Evolutionary conservation across 495 filamentous ascomycete genomes (phyloP).

Genomic region (Penicillium lagena): DNA sequence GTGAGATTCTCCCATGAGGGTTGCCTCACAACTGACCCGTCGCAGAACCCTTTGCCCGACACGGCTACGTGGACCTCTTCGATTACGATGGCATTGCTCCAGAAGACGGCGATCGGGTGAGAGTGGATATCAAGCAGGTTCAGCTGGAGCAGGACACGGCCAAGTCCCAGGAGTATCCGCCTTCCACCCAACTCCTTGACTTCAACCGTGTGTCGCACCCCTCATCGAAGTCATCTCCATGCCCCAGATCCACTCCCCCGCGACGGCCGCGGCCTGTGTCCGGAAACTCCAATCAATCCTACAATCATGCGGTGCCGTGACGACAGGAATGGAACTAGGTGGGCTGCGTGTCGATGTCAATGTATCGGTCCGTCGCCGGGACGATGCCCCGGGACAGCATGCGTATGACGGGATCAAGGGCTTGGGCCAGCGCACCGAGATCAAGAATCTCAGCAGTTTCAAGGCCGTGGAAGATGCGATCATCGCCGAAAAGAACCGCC

Average conservation of each 20-base stretch:
- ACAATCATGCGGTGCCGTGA: slow-evolving; percentile 73
- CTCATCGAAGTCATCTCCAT: slow-evolving; percentile 93
- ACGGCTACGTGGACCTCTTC: slow-evolving; percentile 65
- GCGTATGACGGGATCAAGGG: slow-evolving; percentile 49
- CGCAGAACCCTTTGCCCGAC: slow-evolving; percentile 69
- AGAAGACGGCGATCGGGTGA: slow-evolving; percentile 58
- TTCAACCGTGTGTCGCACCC: slow-evolving; percentile 87
- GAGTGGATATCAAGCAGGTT: slow-evolving; percentile 80
- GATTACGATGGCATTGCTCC: slow-evolving; percentile 73
- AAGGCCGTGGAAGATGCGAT: slow-evolving; percentile 93
- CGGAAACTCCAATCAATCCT: slow-evolving; percentile 82
- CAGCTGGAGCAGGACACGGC: slow-evolving; percentile 98
- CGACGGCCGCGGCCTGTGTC: slow-evolving; percentile 79
- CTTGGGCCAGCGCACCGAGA: slow-evolving; percentile 87
- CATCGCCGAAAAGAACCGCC: slow-evolving; percentile 79
- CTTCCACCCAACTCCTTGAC: slow-evolving; percentile 71
- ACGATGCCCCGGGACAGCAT: slow-evolving; percentile 32
- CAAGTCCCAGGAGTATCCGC: slow-evolving; percentile 77
- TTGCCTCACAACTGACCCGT: background rate
- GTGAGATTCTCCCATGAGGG: background rate
- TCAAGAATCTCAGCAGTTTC: slow-evolving; percentile 95
- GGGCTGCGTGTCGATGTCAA: slow-evolving; percentile 93
- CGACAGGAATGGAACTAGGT: slow-evolving; percentile 86
- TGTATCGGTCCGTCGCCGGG: slow-evolving; percentile 68
- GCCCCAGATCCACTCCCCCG: slow-evolving; percentile 76